phyloP scores from a whole-genome alignment of 805 yeast species.

The Crinitomyces ghanaensis region DNA sequence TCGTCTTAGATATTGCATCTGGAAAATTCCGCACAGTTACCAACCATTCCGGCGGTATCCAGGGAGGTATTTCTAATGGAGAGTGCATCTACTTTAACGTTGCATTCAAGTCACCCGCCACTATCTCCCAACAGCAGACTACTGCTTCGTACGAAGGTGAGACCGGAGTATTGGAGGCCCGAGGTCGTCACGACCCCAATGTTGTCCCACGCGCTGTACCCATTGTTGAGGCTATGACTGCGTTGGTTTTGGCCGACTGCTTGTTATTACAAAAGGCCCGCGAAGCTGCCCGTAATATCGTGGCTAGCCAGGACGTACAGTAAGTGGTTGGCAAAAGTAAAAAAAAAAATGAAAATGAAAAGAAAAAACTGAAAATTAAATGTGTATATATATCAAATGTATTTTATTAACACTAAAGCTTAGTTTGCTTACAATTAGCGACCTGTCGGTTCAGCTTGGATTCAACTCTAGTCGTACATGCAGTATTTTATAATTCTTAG shows the following conservation, averaged over 20 bases:
- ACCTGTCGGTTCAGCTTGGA: slow-evolving; percentile 8
- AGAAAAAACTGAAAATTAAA: neutral
- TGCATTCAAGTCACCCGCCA: slow-evolving; percentile 97
- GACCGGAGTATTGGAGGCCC: slow-evolving; percentile 80
- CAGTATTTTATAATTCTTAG: no score
- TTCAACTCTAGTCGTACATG: neutral
- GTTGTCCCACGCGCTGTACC: slow-evolving; percentile 99
- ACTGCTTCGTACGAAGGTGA: slow-evolving; percentile 85
- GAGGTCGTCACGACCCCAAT: slow-evolving; percentile 97
- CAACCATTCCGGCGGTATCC: slow-evolving; percentile 93
- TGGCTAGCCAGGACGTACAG: neutral
- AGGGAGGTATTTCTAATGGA: slow-evolving; percentile 97
- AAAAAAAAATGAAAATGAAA: neutral
- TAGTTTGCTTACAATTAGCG: neutral
- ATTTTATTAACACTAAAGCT: neutral
- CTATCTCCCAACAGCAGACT: slow-evolving; percentile 84
- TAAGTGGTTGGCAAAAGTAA: slow-evolving; percentile 1
- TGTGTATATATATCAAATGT: neutral
- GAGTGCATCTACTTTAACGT: slow-evolving; percentile 89
- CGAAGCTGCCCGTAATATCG: slow-evolving; percentile 37
- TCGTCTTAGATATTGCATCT: slow-evolving; percentile 47
- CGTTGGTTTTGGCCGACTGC: slow-evolving; percentile 84
- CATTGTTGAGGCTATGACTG: slow-evolving; percentile 96
- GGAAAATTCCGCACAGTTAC: slow-evolving; percentile 73
- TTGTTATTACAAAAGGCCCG: slow-evolving; percentile 78